Percentiles rank a stretch among this genome's conserved stretches.
phyloP scores from a whole-genome alignment of 2,329 filamentous ascomycete species.

The Nigrograna mackinnonii region DNA sequence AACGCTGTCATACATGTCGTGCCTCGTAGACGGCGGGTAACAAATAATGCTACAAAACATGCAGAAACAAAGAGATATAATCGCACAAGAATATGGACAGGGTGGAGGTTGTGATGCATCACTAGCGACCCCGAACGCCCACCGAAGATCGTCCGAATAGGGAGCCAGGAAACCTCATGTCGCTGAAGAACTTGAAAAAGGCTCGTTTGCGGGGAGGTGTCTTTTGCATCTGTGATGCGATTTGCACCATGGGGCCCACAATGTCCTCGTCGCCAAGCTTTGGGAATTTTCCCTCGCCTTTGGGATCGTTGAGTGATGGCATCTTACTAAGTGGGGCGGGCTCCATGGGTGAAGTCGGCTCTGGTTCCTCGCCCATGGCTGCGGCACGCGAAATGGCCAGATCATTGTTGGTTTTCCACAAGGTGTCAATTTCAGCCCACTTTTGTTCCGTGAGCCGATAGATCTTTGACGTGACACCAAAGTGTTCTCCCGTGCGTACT shows the following conservation, averaged over 20 bases:
- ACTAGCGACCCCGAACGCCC: slow-evolving; percentile 27
- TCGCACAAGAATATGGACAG: slow-evolving; percentile 36
- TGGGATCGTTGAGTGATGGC: slow-evolving; percentile 68
- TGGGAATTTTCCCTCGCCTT: slow-evolving; percentile 79
- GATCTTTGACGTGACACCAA: slow-evolving; percentile 85
- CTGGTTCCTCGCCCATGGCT: slow-evolving; percentile 34
- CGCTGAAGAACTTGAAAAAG: slow-evolving; percentile 42
- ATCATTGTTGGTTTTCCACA: slow-evolving; percentile 74
- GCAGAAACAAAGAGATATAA: slow-evolving; percentile 24
- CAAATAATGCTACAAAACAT: slow-evolving; percentile 35
- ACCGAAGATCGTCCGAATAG: slow-evolving; percentile 33
- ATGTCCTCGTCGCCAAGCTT: slow-evolving; percentile 88
- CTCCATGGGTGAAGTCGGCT: slow-evolving; percentile 47
- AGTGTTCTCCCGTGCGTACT: slow-evolving; percentile 86
- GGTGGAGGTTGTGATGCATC: slow-evolving; percentile 10
- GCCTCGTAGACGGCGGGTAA: slow-evolving; percentile 35
- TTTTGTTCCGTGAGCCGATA: slow-evolving; percentile 86
- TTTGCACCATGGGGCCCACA: slow-evolving; percentile 82
- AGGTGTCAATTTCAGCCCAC: slow-evolving; percentile 77
- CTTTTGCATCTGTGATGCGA: slow-evolving; percentile 41
- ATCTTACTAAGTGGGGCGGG: slow-evolving; percentile 65
- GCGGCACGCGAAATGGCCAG: slow-evolving; percentile 55
- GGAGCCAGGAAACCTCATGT: slow-evolving; percentile 38
- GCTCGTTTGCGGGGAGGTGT: slow-evolving; percentile 39
- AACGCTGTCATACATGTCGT: slow-evolving; percentile 41